Percentiles rank a stretch among this genome's conserved stretches.
Evolutionary conservation across 805 yeast genomes (phyloP).

Genomic region (Starmerella stigmatis): DNA sequence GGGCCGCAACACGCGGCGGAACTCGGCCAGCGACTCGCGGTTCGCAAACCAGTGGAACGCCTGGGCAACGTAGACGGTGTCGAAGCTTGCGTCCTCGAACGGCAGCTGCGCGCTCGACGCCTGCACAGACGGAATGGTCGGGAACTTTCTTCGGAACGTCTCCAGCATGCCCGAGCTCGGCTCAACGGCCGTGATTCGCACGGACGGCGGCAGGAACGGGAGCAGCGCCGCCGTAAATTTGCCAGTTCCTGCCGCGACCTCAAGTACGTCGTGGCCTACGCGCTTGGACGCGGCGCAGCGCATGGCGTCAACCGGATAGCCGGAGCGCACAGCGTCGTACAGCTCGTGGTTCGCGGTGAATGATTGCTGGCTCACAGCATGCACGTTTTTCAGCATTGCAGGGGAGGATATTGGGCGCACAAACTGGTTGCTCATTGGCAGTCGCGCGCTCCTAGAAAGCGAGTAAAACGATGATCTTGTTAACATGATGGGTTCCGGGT

Average conservation of each 20-base stretch:
- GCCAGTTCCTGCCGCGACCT: constrained; percentile 56
- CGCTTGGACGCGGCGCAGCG: constrained; percentile 33
- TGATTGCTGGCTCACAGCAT: constrained; percentile 38
- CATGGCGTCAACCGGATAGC: constrained; percentile 38
- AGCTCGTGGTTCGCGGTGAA: constrained; percentile 43
- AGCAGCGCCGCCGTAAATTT: constrained; percentile 44
- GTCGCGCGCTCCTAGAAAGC: no score
- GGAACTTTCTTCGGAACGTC: constrained; percentile 39
- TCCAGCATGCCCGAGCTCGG: constrained; percentile 50
- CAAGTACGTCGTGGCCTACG: constrained; percentile 32
- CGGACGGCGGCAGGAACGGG: constrained; percentile 32
- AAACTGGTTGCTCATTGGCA: not conserved
- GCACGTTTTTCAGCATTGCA: constrained; percentile 7
- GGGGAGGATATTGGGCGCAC: not conserved
- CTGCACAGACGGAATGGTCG: constrained; percentile 32
- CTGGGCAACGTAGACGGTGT: constrained; percentile 47
- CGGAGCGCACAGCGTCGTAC: constrained; percentile 46
- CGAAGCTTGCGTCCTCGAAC: constrained; percentile 36
- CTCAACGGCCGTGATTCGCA: constrained; percentile 40
- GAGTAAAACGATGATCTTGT: no score
- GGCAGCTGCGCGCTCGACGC: constrained; percentile 44
- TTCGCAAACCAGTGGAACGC: constrained; percentile 64
- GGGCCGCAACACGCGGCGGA: constrained; percentile 42
- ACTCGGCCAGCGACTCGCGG: constrained; percentile 38
- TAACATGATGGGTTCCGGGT: no score